Base-by-base conservation (phyloP, 441 rosid species). In the Eutrema salsugineum region DNA sequence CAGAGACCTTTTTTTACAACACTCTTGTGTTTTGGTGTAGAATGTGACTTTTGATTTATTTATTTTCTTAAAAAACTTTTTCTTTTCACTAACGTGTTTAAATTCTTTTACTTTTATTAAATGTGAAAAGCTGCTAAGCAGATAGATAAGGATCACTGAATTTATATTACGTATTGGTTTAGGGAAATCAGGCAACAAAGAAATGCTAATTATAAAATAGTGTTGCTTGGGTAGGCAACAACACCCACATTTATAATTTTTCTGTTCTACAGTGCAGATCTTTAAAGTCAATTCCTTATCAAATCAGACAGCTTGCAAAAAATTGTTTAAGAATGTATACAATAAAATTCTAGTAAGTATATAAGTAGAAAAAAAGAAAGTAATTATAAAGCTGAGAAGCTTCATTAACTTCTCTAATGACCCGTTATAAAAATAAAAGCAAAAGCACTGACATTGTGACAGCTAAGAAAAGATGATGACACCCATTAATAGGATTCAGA, bases 331-430 rank as follows among this genome's bases (percentile, higher is more conserved):
- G 3, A 36, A 40, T 36, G n/a, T 33, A 49, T 35, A 47, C 16
- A 27, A 19, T 8, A 57, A 1, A 49, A n/a, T 39, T 48, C 11
- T 19, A 33, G 2, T 17, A 46, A 17, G n/a, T 49, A 27, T 6
- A 39, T 27, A 11, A 51, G 38, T 38, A 49, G 20, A 46, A 22
- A 36, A 32, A 11, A 17, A 6, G 2, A 39, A 12, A 10, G 44
- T 28, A 30, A 44, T 6, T 56, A 1, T 24, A 58, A 47, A 58
- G 22, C 20, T 38, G 51, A 53, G 47, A 71, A 63, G 64, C 56
- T 42, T 72, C 76, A 72, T 63, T 55, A 72, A 55, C 33, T 46
- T 63, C 54, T 53, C 19, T 71, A 24, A 22, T 55, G 47, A 71
- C 36, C 35, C 2, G 32, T 32, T 51, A 15, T 33, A 62, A 54